Evolutionary conservation across 805 yeast genomes (phyloP), one percentile per base, ranked within the genome.

Genomic region (Candida awuae): DNA sequence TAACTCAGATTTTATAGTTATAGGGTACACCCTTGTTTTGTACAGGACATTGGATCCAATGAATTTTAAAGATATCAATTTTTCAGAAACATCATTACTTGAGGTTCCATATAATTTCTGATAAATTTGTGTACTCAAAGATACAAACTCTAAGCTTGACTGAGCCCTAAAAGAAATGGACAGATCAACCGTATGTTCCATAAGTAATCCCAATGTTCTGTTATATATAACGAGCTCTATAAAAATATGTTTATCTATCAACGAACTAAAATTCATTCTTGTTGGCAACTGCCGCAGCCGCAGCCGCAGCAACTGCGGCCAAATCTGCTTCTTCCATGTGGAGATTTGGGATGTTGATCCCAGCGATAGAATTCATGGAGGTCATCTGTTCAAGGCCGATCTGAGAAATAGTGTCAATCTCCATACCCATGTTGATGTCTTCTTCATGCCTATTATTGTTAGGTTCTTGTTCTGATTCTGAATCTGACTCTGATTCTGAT

Each of bases 21-120:
- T 55, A 32, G 60, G 65, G 44, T 56, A 68, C 20, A 71, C 45
- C 34, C 55, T 58, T 49, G 54, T 62, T 10, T 44, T 49, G 2
- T 29, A 20, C 10, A 55, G 48, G 3, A 56, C 15, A 20, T 39
- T 31, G 0, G 62, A 56, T 1, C 60, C 61, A 4, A 51, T 18
- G 14, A 55, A 33, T 29, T 45, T 43, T 6, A 59, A 8, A 0
- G 59, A 42, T 2, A 50, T 45, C 32, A 22, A 50, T 18, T 40
- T 47, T 2, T 35, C 32, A 6, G 26, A 28, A 8, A 44, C 39
- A 12, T 43, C 34, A 6, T 8, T 25, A 14, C 4, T 18, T 3
- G 8, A 8, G 12, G 39, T 42, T 6, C 46, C 49, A 40, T 43
- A 55, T 4, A 51, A 23, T 8, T 20, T 14, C 2, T 28, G 17